Evolutionary conservation across 768 basidiomycete genomes (phyloP).

Genomic region (Symmetrospora coprosmae): DNA sequence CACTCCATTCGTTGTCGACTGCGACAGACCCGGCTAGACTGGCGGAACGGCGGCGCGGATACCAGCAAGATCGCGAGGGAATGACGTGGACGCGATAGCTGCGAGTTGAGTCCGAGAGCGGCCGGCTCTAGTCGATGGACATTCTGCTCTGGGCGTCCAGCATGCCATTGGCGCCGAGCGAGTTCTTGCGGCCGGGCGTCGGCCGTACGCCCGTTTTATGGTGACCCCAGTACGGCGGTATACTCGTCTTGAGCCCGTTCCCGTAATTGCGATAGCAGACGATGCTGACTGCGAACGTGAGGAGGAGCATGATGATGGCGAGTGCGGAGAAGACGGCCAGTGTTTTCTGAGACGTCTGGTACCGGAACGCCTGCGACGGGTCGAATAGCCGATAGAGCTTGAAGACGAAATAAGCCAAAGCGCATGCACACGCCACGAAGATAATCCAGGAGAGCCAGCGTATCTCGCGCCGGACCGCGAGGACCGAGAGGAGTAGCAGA

Average conservation of each 20-base stretch:
- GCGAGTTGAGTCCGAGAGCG: too few relatives aligned
- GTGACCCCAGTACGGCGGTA: constrained; percentile 7
- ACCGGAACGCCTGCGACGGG: constrained; percentile 2
- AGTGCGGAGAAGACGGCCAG: constrained; percentile 20
- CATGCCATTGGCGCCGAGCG: not conserved
- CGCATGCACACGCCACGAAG: constrained; percentile 8
- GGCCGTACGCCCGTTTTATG: not conserved
- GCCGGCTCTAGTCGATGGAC: constrained; percentile 16
- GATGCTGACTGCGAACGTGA: constrained; percentile 2
- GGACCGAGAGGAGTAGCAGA: constrained; percentile 8
- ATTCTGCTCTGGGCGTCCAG: constrained; percentile 5
- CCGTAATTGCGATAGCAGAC: constrained; percentile 13
- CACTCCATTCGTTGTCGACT: too few relatives aligned
- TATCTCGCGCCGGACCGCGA: constrained; percentile 16
- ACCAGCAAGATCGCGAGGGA: too few relatives aligned
- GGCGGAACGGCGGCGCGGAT: too few relatives aligned
- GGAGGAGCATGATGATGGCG: constrained; percentile 16
- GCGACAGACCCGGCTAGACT: too few relatives aligned
- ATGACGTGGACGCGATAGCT: too few relatives aligned
- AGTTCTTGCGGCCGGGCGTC: constrained; percentile 1
- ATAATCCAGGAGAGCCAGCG: constrained; percentile 8
- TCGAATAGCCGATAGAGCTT: constrained; percentile 20
- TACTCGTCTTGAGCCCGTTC: constrained; percentile 4
- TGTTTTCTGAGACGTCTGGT: constrained; percentile 7
- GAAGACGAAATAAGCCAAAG: constrained; percentile 16